phyloP scores from a whole-genome alignment of 345 rosid species.

The Hibiscus tridactylites region DNA sequence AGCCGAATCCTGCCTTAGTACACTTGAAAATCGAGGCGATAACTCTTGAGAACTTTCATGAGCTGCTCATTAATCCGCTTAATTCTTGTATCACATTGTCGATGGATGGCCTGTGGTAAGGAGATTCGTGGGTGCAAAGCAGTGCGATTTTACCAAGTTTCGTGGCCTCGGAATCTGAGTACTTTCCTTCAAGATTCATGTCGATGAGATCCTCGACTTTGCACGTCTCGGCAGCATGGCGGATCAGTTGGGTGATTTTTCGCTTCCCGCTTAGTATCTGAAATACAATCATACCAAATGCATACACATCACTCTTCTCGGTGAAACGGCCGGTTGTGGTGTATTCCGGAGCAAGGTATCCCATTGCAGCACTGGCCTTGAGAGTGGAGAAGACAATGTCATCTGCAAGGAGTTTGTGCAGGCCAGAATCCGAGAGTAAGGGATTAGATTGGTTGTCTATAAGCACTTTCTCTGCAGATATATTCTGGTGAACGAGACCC shows the following conservation, averaged over 20 bases:
- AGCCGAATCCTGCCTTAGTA: slow-evolving; percentile 16
- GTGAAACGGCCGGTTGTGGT: slow-evolving; percentile 83
- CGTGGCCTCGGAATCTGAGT: slow-evolving; percentile 45
- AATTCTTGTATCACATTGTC: slow-evolving; percentile 64
- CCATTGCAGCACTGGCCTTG: slow-evolving; percentile 97
- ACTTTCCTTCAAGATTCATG: slow-evolving; percentile 53
- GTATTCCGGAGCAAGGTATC: slow-evolving; percentile 95
- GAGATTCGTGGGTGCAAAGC: slow-evolving; percentile 68
- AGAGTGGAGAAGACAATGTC: slow-evolving; percentile 82
- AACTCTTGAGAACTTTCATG: slow-evolving; percentile 12
- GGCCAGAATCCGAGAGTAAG: slow-evolving; percentile 67
- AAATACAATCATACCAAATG: slow-evolving; percentile 68
- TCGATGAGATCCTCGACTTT: slow-evolving; percentile 54
- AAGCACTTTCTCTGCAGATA: slow-evolving; percentile 78
- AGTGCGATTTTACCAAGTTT: slow-evolving; percentile 53
- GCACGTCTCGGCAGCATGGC: slow-evolving; percentile 49
- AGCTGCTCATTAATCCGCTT: slow-evolving; percentile 20
- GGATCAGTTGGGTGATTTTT: slow-evolving; percentile 29
- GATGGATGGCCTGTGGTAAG: slow-evolving; percentile 63
- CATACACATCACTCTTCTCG: slow-evolving; percentile 80
- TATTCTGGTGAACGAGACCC: slow-evolving; percentile 66
- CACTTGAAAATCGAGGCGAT: slow-evolving; percentile 25
- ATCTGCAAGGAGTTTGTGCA: slow-evolving; percentile 82
- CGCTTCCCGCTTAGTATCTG: slow-evolving; percentile 79
- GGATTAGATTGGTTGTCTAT: slow-evolving; percentile 65